Conservation (phyloP, 169 alveolate species). For the Miamiensis avidus region DNA sequence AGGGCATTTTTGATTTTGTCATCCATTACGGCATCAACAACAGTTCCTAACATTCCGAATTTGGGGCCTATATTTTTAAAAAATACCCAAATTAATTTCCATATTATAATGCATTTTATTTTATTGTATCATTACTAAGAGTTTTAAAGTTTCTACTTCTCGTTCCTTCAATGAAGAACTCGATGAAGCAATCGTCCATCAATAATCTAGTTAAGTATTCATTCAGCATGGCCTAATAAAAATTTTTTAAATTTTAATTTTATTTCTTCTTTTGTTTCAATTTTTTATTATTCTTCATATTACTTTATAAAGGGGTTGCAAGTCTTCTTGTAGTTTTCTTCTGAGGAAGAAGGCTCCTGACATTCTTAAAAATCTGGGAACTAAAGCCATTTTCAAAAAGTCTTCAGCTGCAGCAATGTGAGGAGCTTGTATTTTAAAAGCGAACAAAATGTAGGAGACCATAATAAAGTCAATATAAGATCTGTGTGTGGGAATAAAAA, state of each 20-base stretch:
- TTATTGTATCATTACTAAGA: background rate
- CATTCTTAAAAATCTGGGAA: conserved; percentile 56
- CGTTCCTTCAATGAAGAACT: conserved; percentile 81
- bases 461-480: conserved; percentile 79
- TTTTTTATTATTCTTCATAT: no score
- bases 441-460: conserved; percentile 64
- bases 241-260: background rate
- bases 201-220: conserved; percentile 69
- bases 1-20: conserved; percentile 56
- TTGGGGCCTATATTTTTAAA: conserved; percentile 49
- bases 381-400: conserved; percentile 66
- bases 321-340: conserved; percentile 57
- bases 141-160: background rate
- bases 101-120: no score
- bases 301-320: background rate
- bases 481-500: conserved; percentile 80
- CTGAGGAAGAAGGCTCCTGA: conserved; percentile 81
- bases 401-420: conserved; percentile 82
- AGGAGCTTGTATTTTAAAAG: conserved; percentile 68
- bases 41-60: conserved; percentile 62
- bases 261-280: no score
- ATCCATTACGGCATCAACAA: conserved; percentile 62
- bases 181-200: conserved; percentile 57
- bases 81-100: no score
- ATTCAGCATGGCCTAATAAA: conserved; percentile 68